These are phyloP conservation scores for Euphorbia schlechtendalii DNA, from an alignment of 441 rosid genomes.

Conservation along the genomic window DNA sequence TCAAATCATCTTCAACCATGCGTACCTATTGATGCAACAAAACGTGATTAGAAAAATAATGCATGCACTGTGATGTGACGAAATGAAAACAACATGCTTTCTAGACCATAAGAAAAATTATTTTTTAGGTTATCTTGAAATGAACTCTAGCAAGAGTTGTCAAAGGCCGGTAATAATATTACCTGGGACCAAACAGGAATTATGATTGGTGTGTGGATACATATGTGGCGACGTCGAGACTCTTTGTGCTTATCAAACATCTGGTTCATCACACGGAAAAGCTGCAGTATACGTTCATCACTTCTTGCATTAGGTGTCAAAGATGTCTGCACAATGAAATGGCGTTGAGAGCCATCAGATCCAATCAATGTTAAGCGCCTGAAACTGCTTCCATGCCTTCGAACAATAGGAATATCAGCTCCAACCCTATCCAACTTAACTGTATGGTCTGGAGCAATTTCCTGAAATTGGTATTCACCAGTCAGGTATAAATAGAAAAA, in stretches of 20 bases:
- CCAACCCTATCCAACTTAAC: conserved; percentile 93
- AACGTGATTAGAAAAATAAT: not conserved
- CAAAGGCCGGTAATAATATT: too few relatives aligned
- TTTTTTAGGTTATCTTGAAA: not conserved
- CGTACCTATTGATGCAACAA: conserved; percentile 56
- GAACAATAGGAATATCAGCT: conserved; percentile 92
- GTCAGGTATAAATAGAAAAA: too few relatives aligned
- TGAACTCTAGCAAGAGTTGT: conserved; percentile 5
- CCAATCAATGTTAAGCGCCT: conserved; percentile 92
- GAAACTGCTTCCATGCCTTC: conserved; percentile 99
- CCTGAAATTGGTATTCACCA: too few relatives aligned
- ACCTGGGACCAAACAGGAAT: conserved; percentile 99
- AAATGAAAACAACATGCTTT: too few relatives aligned
- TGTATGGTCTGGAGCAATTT: conserved; percentile 91
- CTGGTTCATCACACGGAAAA: conserved; percentile 97
- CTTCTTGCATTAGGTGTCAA: conserved; percentile 98
- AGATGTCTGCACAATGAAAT: conserved; percentile 96
- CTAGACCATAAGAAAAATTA: too few relatives aligned
- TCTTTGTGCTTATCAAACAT: conserved; percentile 99
- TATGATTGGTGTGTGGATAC: conserved; percentile 90
- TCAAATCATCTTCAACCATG: conserved; percentile 97
- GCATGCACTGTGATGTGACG: too few relatives aligned
- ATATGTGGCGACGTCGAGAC: conserved; percentile 85
- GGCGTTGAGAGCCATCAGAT: conserved; percentile 94
- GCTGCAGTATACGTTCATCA: conserved; percentile 94